Conservation (phyloP, 176 grass and related monocot genomes). For the Eremochloa ophiuroides region DNA sequence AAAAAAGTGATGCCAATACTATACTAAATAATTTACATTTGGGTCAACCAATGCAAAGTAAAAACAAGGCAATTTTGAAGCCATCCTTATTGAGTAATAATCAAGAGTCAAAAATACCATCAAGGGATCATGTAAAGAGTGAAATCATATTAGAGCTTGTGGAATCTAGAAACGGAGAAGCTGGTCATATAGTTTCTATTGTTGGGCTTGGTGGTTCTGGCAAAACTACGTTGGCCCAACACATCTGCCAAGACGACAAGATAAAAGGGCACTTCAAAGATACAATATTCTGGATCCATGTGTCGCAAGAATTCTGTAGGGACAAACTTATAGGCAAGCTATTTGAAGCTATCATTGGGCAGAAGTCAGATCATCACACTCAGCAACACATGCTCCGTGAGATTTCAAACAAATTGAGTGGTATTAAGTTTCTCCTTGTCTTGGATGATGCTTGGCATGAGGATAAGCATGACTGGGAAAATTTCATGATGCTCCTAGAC, state of each 20-base stretch:
- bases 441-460: conserved; percentile 40
- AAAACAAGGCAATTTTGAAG: neutral
- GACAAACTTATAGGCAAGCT: conserved; percentile 1
- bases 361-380: neutral
- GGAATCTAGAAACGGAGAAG: neutral
- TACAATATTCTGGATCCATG: neutral
- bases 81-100: neutral
- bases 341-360: neutral
- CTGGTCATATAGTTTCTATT: neutral
- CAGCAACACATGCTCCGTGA: neutral
- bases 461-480: neutral
- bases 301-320: neutral
- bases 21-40: neutral
- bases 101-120: conserved; percentile 13
- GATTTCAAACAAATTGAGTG: neutral
- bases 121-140: conserved; percentile 3
- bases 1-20: neutral
- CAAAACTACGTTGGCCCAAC: conserved; percentile 32
- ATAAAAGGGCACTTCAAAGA: neutral
- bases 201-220: conserved; percentile 26
- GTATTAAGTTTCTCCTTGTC: conserved; percentile 5
- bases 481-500: neutral
- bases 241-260: neutral
- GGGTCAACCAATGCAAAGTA: neutral
- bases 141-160: neutral